phyloP scores from a whole-genome alignment of 768 basidiomycete genomes.

The Rhizopogon salebrosus region DNA sequence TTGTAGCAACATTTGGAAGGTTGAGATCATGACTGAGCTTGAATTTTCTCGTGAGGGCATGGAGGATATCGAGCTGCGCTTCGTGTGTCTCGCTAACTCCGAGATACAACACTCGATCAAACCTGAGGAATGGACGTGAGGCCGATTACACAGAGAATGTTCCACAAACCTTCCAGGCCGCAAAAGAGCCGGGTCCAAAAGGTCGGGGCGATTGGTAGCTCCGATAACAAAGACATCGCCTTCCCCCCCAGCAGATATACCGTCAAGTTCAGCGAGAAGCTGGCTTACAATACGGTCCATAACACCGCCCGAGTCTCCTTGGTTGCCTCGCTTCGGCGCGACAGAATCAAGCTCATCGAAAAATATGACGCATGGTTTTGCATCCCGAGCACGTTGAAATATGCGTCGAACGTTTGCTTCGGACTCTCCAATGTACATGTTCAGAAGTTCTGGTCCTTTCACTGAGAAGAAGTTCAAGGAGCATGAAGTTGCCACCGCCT shows the following conservation, averaged over 20 bases:
- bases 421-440: conserved; percentile 98
- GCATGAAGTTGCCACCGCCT: conserved; percentile 94
- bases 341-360: conserved; percentile 96
- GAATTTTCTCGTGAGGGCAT: conserved; percentile 92
- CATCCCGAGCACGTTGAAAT: conserved; percentile 88
- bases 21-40: conserved; percentile 64
- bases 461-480: conserved; percentile 96
- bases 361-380: conserved; percentile 92
- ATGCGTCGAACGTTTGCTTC: conserved; percentile 95
- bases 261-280: conserved; percentile 89
- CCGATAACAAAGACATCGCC: conserved; percentile 90
- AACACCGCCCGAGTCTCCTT: conserved; percentile 94
- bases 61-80: conserved; percentile 80
- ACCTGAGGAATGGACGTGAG: conserved; percentile 43
- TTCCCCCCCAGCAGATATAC: conserved; percentile 65
- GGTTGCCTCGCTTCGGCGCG: conserved; percentile 90
- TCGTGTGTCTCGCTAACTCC: conserved; percentile 86
- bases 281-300: conserved; percentile 99
- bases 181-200: conserved; percentile 84
- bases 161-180: conserved; percentile 73
- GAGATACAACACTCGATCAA: conserved; percentile 95
- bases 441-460: conserved; percentile 91
- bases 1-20: conserved; percentile 57
- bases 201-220: conserved; percentile 90
- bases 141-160: background rate